These are phyloP conservation scores for Coelastrella sp. DNA, from an alignment of 139 green algal genomes.

Conservation along the genomic window DNA sequence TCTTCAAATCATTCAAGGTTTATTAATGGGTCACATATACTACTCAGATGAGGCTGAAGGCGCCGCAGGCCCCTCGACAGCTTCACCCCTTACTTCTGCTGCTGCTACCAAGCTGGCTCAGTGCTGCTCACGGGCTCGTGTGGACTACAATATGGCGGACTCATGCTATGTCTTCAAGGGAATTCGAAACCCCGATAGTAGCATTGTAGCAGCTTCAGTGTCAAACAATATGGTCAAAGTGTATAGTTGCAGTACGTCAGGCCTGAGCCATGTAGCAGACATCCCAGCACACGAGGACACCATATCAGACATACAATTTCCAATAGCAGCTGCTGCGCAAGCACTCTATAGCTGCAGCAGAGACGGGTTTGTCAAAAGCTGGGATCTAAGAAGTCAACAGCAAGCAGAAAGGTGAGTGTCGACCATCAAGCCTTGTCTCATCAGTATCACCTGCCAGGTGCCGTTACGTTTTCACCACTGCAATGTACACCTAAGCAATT, in stretches of 20 bases:
- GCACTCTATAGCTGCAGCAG: constrained; percentile 66
- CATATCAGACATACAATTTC: constrained; percentile 64
- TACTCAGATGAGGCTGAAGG: constrained; percentile 35
- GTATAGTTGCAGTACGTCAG: constrained; percentile 50
- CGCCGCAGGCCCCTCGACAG: background rate
- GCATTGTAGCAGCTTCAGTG: constrained; percentile 61
- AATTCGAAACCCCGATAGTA: constrained; percentile 22
- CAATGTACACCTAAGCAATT: too few species aligned
- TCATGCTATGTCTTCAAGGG: constrained; percentile 78
- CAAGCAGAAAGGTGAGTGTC: constrained; percentile 50
- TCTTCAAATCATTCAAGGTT: background rate
- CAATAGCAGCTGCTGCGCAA: constrained; percentile 48
- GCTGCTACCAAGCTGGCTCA: background rate
- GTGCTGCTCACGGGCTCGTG: constrained; percentile 52
- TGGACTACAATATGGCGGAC: constrained; percentile 68
- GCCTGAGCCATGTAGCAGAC: constrained; percentile 63
- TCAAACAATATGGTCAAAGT: constrained; percentile 74
- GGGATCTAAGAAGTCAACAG: constrained; percentile 69
- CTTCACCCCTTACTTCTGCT: background rate
- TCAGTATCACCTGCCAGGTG: too few species aligned
- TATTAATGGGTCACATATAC: constrained; percentile 40
- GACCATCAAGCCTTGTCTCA: background rate
- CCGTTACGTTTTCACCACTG: too few species aligned
- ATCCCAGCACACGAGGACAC: constrained; percentile 62
- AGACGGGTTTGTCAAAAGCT: constrained; percentile 74